Conservation (phyloP, 345 rosid species). For the Eucalyptus cloeziana region DNA sequence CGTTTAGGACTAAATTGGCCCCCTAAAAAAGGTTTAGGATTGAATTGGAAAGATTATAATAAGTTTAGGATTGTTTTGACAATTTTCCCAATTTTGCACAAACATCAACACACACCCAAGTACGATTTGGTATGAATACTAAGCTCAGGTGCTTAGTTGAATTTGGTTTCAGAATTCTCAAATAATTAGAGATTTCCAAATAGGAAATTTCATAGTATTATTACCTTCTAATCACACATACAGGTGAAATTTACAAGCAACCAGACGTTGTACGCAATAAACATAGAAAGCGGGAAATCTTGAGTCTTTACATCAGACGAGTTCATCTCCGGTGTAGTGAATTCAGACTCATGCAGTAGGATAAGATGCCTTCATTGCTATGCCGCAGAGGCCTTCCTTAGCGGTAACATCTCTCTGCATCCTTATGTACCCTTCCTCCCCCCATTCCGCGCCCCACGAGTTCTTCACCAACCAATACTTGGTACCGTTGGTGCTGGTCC, state of each 20-base stretch:
- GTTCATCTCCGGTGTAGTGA: not conserved
- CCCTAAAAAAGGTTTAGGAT: fast-evolving
- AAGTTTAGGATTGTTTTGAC: no score
- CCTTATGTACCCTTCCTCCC: conserved; percentile 25
- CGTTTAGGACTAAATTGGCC: no score
- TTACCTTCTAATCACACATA: not conserved
- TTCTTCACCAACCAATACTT: conserved; percentile 37
- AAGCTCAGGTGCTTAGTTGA: not conserved
- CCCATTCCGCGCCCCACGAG: conserved; percentile 30
- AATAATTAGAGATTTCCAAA: not conserved
- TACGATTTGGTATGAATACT: not conserved
- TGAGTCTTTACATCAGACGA: not conserved
- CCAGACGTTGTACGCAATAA: not conserved
- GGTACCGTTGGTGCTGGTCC: not conserved
- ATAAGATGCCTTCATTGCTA: conserved; percentile 25
- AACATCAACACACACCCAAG: fast-evolving
- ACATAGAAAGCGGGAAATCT: not conserved
- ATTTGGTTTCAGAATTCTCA: not conserved
- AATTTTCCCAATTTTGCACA: not conserved
- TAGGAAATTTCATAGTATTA: not conserved
- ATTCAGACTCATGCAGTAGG: conserved; percentile 1
- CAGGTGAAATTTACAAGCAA: not conserved
- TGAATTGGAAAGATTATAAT: no score
- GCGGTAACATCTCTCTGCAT: conserved; percentile 1
- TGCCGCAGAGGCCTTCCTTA: conserved; percentile 20